These are phyloP conservation scores for Cyanodermella asteris DNA, from an alignment of 2,329 filamentous ascomycete genomes.

Conservation along the genomic window DNA sequence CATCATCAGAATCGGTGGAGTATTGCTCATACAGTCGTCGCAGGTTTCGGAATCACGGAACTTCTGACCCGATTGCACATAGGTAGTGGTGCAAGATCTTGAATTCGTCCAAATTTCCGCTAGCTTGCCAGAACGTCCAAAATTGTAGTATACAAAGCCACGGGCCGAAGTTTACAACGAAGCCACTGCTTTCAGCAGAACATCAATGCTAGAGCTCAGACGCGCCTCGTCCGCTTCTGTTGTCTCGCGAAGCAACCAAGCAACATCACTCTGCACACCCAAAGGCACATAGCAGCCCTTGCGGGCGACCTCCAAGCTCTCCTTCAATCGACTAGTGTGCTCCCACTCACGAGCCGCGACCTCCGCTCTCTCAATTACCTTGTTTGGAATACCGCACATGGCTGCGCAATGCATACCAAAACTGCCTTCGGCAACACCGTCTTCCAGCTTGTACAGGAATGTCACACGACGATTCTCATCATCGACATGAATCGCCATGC, in stretches of 20 bases:
- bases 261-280: conserved; percentile 71
- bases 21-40: too few relatives aligned
- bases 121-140: too few relatives aligned
- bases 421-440: conserved; percentile 82
- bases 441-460: conserved; percentile 84
- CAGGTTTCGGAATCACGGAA: too few relatives aligned
- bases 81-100: too few relatives aligned
- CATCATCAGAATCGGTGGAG: too few relatives aligned
- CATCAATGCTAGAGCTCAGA: conserved; percentile 4
- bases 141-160: too few relatives aligned
- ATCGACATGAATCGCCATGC: conserved; percentile 92
- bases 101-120: too few relatives aligned
- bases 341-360: conserved; percentile 82
- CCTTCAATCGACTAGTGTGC: conserved; percentile 74
- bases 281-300: conserved; percentile 64
- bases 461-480: conserved; percentile 69
- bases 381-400: conserved; percentile 81
- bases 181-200: neutral
- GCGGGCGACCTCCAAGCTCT: conserved; percentile 63
- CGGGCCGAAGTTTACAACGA: too few relatives aligned
- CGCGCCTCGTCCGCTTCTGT: too few relatives aligned
- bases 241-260: conserved; percentile 49
- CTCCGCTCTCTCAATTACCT: conserved; percentile 71
- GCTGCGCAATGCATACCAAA: conserved; percentile 98
- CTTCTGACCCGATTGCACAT: too few relatives aligned